Conservation (phyloP, 1,139 yeast species). For the Geotrichum klebahnii region DNA sequence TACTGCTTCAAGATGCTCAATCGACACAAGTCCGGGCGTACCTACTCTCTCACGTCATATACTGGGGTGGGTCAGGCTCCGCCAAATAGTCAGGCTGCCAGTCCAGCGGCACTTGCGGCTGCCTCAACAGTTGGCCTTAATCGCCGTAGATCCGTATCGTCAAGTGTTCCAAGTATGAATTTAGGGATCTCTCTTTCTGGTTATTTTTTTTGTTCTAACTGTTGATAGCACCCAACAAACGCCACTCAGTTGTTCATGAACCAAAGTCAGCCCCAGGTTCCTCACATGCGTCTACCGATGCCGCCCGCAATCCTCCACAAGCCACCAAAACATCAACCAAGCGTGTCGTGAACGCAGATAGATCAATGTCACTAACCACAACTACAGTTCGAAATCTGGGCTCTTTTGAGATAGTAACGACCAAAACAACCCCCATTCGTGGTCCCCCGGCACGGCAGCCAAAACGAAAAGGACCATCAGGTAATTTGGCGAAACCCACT, state of each 20-base stretch:
- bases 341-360: slow-evolving; percentile 30
- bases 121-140: slow-evolving; percentile 39
- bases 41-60: slow-evolving; percentile 35
- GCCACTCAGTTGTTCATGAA: no score
- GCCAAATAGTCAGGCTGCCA: slow-evolving; percentile 29
- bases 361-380: slow-evolving; percentile 41
- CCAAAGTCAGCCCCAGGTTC: no score
- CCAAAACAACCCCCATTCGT: slow-evolving; percentile 34
- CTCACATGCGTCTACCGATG: no score
- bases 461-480: background rate
- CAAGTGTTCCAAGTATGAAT: no score
- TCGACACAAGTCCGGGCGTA: slow-evolving; percentile 31
- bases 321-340: slow-evolving; percentile 13
- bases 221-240: no score
- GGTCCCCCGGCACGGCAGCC: slow-evolving; percentile 12
- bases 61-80: slow-evolving; percentile 33
- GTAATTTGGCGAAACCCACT: no score
- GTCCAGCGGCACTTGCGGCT: slow-evolving; percentile 44
- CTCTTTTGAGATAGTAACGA: slow-evolving; percentile 38
- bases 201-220: no score
- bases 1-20: slow-evolving; percentile 25
- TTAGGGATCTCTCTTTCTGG: no score
- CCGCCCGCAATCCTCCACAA: no score
- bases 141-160: slow-evolving; percentile 22
- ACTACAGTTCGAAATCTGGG: slow-evolving; percentile 41